phyloP scores from a whole-genome alignment of 305 asterid species.

The Solanum chacoense region DNA sequence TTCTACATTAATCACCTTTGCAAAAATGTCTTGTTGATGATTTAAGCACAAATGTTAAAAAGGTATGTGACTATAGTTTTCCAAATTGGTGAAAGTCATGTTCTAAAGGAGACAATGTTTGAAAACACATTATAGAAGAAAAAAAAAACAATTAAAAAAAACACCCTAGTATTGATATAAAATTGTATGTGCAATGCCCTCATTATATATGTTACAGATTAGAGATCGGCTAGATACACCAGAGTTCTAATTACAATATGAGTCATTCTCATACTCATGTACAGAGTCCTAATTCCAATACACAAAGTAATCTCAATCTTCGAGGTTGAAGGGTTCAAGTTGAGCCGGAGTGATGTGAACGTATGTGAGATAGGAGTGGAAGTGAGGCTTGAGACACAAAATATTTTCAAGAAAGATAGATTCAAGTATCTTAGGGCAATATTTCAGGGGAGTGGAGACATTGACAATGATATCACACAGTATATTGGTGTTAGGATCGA shows the following conservation, averaged over 20 bases:
- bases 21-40: not conserved
- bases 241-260: not conserved
- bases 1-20: not conserved
- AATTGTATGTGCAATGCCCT: not conserved
- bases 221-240: not conserved
- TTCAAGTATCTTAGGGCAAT: not conserved
- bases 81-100: not conserved
- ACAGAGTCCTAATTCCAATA: not conserved
- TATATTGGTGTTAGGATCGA: not conserved
- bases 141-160: no score
- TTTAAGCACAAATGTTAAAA: not conserved
- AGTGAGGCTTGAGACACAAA: not conserved
- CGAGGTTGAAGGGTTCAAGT: not conserved
- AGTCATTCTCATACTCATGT: not conserved
- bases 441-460: not conserved
- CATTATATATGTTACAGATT: not conserved
- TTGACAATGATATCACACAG: not conserved
- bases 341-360: not conserved
- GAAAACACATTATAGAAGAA: not conserved
- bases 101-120: not conserved
- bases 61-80: not conserved
- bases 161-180: not conserved
- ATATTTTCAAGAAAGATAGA: not conserved
- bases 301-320: not conserved
- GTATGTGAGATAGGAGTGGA: not conserved